Conservation (phyloP, 169 alveolate species). For the Plasmodium coatneyi region DNA sequence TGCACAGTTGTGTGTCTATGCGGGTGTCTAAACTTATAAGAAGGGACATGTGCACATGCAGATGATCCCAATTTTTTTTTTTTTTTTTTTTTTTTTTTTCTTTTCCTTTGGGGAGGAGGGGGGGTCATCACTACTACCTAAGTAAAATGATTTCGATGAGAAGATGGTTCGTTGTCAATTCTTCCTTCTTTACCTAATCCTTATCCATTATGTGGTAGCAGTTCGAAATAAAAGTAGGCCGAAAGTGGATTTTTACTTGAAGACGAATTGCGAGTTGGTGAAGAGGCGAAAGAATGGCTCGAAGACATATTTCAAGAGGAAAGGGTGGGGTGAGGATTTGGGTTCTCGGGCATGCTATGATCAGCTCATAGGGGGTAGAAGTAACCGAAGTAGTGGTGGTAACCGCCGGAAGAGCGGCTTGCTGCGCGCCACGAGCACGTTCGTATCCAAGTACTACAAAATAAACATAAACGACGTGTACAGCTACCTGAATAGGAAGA, state of each 20-base stretch:
- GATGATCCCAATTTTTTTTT: not conserved
- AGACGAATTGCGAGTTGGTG: conserved; percentile 44
- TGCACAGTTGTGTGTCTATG: not conserved
- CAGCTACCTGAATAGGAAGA: conserved; percentile 84
- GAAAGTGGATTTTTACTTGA: conserved; percentile 15
- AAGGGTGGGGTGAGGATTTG: not conserved
- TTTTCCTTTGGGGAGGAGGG: not conserved
- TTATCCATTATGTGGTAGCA: conserved; percentile 29
- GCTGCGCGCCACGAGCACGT: conserved; percentile 76
- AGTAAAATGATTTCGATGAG: conserved; percentile 35
- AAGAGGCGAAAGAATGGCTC: conserved; percentile 15
- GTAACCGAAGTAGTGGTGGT: not conserved
- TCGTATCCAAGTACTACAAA: conserved; percentile 85
- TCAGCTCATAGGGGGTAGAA: not conserved
- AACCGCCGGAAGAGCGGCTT: not conserved
- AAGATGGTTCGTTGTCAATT: conserved; percentile 33
- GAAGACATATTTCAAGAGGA: not conserved
- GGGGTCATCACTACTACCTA: not conserved
- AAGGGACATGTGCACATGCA: not conserved
- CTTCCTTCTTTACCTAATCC: conserved; percentile 29
- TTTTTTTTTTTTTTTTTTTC: conserved; percentile 11
- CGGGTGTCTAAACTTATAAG: not conserved
- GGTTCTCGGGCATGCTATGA: not conserved
- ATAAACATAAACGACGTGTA: conserved; percentile 81
- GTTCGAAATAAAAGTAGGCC: conserved; percentile 13